These are phyloP conservation scores for Trametes punicea DNA, from an alignment of 768 basidiomycete genomes.

Conservation along the genomic window DNA sequence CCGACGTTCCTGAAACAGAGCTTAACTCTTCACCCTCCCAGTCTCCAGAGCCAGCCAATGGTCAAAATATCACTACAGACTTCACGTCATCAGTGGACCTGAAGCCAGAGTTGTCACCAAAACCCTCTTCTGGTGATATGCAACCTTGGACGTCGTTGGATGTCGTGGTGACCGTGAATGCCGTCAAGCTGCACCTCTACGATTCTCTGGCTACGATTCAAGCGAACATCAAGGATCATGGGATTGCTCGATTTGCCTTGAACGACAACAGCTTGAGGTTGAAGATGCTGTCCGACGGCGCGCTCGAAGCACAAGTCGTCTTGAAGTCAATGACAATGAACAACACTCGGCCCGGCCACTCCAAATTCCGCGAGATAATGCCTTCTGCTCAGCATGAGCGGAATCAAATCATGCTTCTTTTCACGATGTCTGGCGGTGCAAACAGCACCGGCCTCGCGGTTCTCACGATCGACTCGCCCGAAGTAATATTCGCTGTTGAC, in stretches of 20 bases:
- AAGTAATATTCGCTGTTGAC: constrained; percentile 88
- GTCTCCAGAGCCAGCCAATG: constrained; percentile 1
- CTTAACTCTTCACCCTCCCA: neutral
- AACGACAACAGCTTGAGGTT: constrained; percentile 74
- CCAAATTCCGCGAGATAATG: constrained; percentile 92
- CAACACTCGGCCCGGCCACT: constrained; percentile 78
- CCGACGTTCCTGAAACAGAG: constrained; percentile 40
- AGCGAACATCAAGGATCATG: constrained; percentile 62
- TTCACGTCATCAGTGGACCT: constrained; percentile 35
- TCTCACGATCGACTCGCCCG: constrained; percentile 87
- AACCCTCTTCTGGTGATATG: constrained; percentile 24
- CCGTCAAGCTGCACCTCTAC: constrained; percentile 84
- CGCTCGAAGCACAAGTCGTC: constrained; percentile 83
- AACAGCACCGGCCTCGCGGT: constrained; percentile 65
- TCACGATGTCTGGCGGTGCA: constrained; percentile 65
- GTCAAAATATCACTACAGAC: constrained; percentile 6
- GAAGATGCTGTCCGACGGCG: constrained; percentile 78
- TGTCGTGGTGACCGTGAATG: constrained; percentile 63
- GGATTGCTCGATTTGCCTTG: constrained; percentile 83
- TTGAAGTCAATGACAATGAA: constrained; percentile 90
- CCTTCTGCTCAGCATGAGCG: constrained; percentile 84
- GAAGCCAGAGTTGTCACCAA: constrained; percentile 55
- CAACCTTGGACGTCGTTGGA: constrained; percentile 65
- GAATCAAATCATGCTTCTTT: constrained; percentile 93
- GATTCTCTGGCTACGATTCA: constrained; percentile 59